Evolutionary conservation across 805 yeast genomes (phyloP), one percentile per base, ranked within the genome.

Genomic region (Danielia oregonensis): DNA sequence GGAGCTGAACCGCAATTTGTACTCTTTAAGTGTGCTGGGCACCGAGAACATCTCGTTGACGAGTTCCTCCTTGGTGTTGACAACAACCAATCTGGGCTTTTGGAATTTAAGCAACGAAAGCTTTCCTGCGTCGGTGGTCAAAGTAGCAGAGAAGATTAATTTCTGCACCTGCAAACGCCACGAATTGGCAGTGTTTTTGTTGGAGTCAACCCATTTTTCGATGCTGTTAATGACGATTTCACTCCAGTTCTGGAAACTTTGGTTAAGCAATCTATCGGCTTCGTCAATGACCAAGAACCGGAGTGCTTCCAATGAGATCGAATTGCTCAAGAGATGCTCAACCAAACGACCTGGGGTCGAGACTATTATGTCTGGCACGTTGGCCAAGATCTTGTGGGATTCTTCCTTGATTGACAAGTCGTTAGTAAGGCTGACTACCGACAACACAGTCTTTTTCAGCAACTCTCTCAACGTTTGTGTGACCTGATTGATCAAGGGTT

Each of bases 231-330:
- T 65, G 21, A 81, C 68, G 29, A 65, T 69, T 53, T 71, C 68
- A 62, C 85, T 74, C 99, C 99, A 93, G 55, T 88, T 87, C 60
- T 93, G 97, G 59, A 87, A 93, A 10, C 85, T 77, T 57, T 93
- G 97, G 52, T 86, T 87, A 44, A 93, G 65, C 38, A 85, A 61
- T 42, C 87, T 65, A 59, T 85, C 95, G 6, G 91, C 94, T 58
- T 85, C 95, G 61, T 85, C 95, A 32, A 85, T 72, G 8, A 85
- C 77, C 48, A 85, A 63, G 54, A 71, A 83, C 43, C 76, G 68
- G 38, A 89, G 65, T 33, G 71, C 65, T 16, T 61, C 57, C 39
- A 88, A 57, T 38, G 59, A 63, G 12, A 83, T 55, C n/a, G 63
- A 45, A 11, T 57, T 53, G 12, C 47, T 47, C n/a, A 43, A 46